Evolutionary conservation across 1,284 basidiomycete genomes (phyloP), one percentile per base, ranked within the genome.

Genomic region (Rhodotorula sp.): DNA sequence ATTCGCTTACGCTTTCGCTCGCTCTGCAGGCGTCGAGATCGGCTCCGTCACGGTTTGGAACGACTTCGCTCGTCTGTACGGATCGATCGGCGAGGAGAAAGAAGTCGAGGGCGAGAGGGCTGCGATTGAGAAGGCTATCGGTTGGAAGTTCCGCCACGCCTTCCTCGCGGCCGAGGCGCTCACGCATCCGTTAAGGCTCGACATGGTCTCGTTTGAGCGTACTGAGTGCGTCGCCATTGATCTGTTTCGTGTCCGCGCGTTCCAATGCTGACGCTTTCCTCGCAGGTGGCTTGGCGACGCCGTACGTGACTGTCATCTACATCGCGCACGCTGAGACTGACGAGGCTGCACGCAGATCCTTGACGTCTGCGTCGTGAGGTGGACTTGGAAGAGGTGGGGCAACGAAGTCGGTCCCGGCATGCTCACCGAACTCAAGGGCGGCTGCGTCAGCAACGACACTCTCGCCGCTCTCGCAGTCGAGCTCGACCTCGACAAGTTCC

Each of bases 151-250:
- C 78, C 80, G 81, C 62, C 81, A 84, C 59, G 86, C 86, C 8
- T 83, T 86, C 75, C 80, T 92, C 46, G 81, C 92, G 44, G 82
- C 84, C 2, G 87, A 90, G 75, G 90, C 90, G 56, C 80, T 92
- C 80, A 88, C 87, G 1, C 88, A 90, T 78, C 80, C 84, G 7
- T 88, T 87, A 0, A 81, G 85, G 56, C 84, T 85, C 74, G 82
- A 82, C 59, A 84, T 30, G 86, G 64, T 81, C 83, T 22, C 85
- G 84, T 47, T 89, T 74, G 88, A 91, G 76, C 83, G 89, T 59
- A 82, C 91, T 32, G 90, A 92, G 78, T 92, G 91, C 77, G 82
- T 91, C 56, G 22, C 22, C 36, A n/a, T 13, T 22, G 22, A 47
- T 6, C 48, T 9, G 17, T n/a, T 24, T 24, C 20, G 22, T 24